Evolutionary conservation across 345 rosid genomes (phyloP).

Genomic region (Brassica juncea): DNA sequence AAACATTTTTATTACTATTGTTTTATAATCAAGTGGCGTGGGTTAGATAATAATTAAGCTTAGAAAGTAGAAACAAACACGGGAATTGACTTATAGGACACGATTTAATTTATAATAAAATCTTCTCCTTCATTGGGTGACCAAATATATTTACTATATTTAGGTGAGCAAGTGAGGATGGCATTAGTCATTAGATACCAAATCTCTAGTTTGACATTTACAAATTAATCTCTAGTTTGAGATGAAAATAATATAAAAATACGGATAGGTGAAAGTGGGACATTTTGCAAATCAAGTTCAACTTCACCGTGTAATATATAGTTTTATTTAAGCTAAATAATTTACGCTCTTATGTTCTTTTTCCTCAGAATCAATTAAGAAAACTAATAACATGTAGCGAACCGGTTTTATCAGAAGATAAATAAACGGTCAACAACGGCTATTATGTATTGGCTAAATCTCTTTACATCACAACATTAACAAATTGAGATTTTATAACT

Average conservation of each 20-base stretch:
- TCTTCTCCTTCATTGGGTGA: constrained; percentile 13
- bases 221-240: background rate
- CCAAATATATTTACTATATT: constrained; percentile 24
- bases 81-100: constrained; percentile 23
- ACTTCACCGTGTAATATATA: background rate
- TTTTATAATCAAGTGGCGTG: constrained; percentile 4
- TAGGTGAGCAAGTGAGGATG: constrained; percentile 10
- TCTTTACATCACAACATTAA: constrained; percentile 7
- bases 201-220: background rate
- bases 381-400: constrained; percentile 7
- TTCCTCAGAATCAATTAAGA: background rate
- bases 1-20: background rate
- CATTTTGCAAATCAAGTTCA: constrained; percentile 15
- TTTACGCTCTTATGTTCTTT: background rate
- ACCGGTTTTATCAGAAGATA: background rate
- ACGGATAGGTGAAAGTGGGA: constrained; percentile 3
- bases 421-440: background rate
- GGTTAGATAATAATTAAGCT: background rate
- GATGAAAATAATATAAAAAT: background rate
- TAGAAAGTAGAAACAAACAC: background rate
- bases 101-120: background rate
- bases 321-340: constrained; percentile 15
- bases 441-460: background rate
- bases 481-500: background rate
- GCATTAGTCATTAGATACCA: background rate